Conservation (phyloP, 306 rosid species). For the Citrullus colocynthis region DNA sequence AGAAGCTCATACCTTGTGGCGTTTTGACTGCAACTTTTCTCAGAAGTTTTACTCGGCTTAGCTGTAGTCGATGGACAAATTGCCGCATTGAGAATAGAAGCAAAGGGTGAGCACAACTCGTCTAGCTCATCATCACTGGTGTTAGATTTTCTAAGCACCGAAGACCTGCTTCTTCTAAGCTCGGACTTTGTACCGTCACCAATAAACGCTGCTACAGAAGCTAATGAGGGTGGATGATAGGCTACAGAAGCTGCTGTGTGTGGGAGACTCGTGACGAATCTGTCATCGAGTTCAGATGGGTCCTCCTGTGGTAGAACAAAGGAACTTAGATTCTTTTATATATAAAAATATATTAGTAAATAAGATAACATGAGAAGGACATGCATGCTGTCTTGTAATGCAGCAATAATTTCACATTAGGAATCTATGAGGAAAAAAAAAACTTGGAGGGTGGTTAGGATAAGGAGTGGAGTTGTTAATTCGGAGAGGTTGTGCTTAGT, state of each 20-base stretch:
- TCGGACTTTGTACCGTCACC: slow-evolving; percentile 56
- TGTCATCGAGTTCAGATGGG: slow-evolving; percentile 32
- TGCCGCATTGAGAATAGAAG: slow-evolving; percentile 37
- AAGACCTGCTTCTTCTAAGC: slow-evolving; percentile 71
- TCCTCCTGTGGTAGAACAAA: slow-evolving; percentile 33
- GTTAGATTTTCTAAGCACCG: slow-evolving; percentile 65
- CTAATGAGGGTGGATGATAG: slow-evolving; percentile 54
- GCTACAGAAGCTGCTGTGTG: slow-evolving; percentile 52
- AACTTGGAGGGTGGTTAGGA: too few relatives aligned
- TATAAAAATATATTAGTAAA: background rate
- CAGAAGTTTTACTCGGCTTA: slow-evolving; percentile 28
- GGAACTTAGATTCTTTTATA: background rate
- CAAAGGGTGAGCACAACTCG: slow-evolving; percentile 68
- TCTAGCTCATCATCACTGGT: slow-evolving; percentile 95
- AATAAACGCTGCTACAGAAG: slow-evolving; percentile 31
- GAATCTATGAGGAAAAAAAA: too few relatives aligned
- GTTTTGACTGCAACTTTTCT: slow-evolving; percentile 28
- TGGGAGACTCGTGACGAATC: slow-evolving; percentile 44
- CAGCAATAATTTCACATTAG: background rate
- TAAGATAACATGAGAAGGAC: background rate
- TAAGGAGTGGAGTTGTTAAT: too few relatives aligned
- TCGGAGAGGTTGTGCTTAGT: too few relatives aligned
- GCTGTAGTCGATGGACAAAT: slow-evolving; percentile 23
- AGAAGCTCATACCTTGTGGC: slow-evolving; percentile 75
- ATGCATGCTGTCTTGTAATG: background rate